Base-by-base conservation (phyloP, 371 early-diverging fungal species). In the Dinochytrium kinnereticum region DNA sequence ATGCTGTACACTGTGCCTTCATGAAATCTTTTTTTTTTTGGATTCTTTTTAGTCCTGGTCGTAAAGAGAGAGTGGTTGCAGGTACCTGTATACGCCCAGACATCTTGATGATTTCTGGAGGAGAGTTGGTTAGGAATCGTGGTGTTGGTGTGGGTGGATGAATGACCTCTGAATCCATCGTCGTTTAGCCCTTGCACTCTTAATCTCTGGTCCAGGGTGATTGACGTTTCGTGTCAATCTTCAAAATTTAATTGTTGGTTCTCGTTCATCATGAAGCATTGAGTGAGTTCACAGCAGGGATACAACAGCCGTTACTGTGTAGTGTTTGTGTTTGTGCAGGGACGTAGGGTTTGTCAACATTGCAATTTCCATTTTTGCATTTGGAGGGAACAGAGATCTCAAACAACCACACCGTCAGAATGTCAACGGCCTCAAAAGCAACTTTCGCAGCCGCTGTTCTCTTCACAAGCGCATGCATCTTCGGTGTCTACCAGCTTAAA, bases 1-100 rank as follows among this genome's bases (percentile, higher is more conserved):
- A 84, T 2, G 64, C 78, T 76, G 72, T 84, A 84, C 21, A 84
- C 82, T 15, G 82, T 84, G 24, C 82, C 85, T 39, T 81, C 80
- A 71, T 84, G 82, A 34, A 34, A 34, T 34, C 61, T 31, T n/a
- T n/a, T n/a, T n/a, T n/a, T n/a, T n/a, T n/a, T n/a, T n/a, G n/a
- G n/a, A n/a, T n/a, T n/a, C n/a, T n/a, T n/a, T n/a, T n/a, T n/a
- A n/a, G n/a, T n/a, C n/a, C n/a, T n/a, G n/a, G n/a, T n/a, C n/a
- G n/a, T n/a, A n/a, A n/a, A n/a, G n/a, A n/a, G n/a, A n/a, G n/a
- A n/a, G n/a, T n/a, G n/a, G n/a, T n/a, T n/a, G n/a, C n/a, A 24
- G 7, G 64, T 30, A 64, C 64, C 64, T 31, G 64, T 30, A 64
- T 10, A 64, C 64, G 19, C 64, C 64, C 28, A 64, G 24, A 64